Conservation (phyloP, 116 monocot species). For the Papilionanthe hybrid region DNA sequence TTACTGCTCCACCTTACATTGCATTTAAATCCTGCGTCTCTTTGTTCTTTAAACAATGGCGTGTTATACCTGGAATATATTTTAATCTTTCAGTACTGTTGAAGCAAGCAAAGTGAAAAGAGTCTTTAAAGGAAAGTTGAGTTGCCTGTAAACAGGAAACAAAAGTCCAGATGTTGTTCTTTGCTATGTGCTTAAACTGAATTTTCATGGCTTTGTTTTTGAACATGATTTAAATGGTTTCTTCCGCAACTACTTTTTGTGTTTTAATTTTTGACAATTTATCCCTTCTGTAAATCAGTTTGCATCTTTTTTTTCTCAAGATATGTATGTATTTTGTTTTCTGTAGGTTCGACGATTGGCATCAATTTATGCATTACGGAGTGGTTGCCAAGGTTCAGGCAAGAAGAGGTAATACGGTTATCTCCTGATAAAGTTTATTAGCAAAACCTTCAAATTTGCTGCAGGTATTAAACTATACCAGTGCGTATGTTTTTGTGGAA, state of each 20-base stretch:
- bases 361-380: conserved; percentile 67
- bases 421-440: background rate
- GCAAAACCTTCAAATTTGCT: background rate
- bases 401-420: conserved; percentile 71
- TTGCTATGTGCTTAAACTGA: too few relatives aligned
- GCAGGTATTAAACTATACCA: background rate
- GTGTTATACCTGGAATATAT: too few relatives aligned
- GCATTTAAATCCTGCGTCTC: too few relatives aligned
- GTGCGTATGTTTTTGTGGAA: background rate
- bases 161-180: too few relatives aligned
- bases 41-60: too few relatives aligned
- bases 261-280: background rate
- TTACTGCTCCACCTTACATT: too few relatives aligned
- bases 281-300: background rate
- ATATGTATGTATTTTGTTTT: background rate
- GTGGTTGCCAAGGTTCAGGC: conserved; percentile 81
- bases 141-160: too few relatives aligned
- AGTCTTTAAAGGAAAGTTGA: too few relatives aligned
- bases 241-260: background rate
- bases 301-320: background rate
- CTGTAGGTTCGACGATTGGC: conserved; percentile 74
- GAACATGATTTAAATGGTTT: too few relatives aligned
- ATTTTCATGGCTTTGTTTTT: too few relatives aligned
- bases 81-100: too few relatives aligned
- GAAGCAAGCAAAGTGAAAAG: too few relatives aligned